These are phyloP conservation scores for Russula emetica DNA, from an alignment of 768 basidiomycete species.

Conservation along the genomic window DNA sequence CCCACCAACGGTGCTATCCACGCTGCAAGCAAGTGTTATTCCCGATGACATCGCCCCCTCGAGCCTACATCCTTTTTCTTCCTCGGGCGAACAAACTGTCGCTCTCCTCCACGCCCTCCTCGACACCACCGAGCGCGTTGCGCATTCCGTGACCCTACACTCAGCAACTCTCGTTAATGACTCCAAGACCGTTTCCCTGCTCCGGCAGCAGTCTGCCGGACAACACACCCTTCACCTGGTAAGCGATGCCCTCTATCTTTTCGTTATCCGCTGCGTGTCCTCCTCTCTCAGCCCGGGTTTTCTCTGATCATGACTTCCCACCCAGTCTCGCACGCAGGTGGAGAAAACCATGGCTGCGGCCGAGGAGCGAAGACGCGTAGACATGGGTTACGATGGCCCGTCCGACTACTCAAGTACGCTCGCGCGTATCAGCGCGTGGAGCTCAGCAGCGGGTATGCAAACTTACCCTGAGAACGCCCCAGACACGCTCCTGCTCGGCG, in stretches of 20 bases:
- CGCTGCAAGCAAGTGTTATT: conserved; percentile 3
- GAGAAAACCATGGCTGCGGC: conserved; percentile 12
- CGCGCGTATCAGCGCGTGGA: conserved; percentile 16
- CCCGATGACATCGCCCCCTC: not conserved
- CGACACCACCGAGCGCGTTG: conserved; percentile 13
- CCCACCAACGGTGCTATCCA: conserved; percentile 17
- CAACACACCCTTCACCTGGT: conserved; percentile 24
- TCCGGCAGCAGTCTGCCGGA: conserved; percentile 23
- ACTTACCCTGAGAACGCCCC: conserved; percentile 12
- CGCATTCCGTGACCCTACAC: conserved; percentile 19
- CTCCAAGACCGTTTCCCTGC: conserved; percentile 24
- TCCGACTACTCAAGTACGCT: conserved; percentile 10
- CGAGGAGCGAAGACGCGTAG: conserved; percentile 5
- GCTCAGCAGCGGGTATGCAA: conserved; percentile 22
- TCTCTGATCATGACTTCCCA: not conserved
- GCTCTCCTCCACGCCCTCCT: conserved; percentile 19
- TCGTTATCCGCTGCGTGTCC: not conserved
- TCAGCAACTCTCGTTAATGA: conserved; percentile 16
- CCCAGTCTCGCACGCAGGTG: conserved; percentile 25
- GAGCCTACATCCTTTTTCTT: conserved; percentile 4
- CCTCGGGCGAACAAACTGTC: conserved; percentile 19
- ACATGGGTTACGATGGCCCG: conserved; percentile 19
- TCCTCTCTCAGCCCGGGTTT: not conserved
- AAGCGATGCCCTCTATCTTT: not conserved
- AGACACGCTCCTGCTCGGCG: conserved; percentile 21